Evolutionary conservation across 768 basidiomycete species (phyloP).

Genomic region (Kwoniella dendrophila): DNA sequence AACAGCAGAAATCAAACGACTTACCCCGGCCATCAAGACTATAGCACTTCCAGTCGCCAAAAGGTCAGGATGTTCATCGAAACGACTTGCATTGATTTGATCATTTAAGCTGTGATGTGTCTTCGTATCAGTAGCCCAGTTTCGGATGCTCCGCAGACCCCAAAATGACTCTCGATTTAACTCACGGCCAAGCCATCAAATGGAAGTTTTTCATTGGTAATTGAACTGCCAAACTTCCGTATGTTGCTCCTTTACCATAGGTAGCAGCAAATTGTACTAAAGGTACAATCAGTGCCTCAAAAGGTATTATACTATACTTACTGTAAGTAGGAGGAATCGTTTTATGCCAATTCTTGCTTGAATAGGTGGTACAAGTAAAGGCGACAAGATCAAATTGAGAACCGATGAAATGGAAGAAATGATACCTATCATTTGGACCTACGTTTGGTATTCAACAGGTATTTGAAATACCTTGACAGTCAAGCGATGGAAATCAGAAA

Average conservation of each 20-base stretch:
- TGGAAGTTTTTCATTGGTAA: background rate
- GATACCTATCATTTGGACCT: background rate
- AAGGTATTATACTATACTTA: conserved; percentile 22
- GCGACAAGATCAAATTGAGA: conserved; percentile 29
- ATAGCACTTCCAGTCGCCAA: conserved; percentile 40
- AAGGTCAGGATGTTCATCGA: conserved; percentile 43
- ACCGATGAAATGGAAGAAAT: background rate
- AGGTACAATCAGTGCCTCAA: conserved; percentile 33
- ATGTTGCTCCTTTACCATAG: conserved; percentile 21
- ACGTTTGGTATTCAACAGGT: background rate
- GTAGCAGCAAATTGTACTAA: conserved; percentile 26
- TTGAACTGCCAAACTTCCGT: background rate
- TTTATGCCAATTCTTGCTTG: conserved; percentile 22
- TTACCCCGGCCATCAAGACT: conserved; percentile 35
- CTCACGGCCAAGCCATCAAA: conserved; percentile 7
- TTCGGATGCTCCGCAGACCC: too few relatives aligned
- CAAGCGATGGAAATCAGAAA: background rate
- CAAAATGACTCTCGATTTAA: too few relatives aligned
- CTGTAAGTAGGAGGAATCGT: conserved; percentile 6
- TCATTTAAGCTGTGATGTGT: background rate
- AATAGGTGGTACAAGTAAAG: conserved; percentile 30
- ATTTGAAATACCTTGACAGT: too few relatives aligned
- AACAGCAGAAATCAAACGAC: background rate
- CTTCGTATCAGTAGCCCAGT: too few relatives aligned
- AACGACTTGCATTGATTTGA: conserved; percentile 5